Evolutionary conservation across 2,329 filamentous ascomycete species (phyloP), one percentile per base, ranked within the genome.

Genomic region (Fusarium abutilonis): DNA sequence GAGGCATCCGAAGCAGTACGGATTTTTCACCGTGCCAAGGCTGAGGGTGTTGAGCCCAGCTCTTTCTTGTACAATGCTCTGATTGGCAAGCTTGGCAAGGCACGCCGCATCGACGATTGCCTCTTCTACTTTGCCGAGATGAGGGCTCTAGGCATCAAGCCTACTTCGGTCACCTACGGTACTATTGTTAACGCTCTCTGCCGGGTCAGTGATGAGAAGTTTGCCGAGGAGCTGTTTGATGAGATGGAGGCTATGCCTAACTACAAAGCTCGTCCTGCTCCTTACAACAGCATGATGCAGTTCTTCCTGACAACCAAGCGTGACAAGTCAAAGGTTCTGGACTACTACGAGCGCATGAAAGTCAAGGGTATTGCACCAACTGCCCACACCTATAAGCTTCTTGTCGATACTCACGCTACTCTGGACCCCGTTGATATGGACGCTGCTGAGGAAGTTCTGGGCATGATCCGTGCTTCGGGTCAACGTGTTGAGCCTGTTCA

Each of bases 221-320:
- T 97, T 74, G 95, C 95, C 26, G 95, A 97, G 73, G 93, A 98
- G 77, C 87, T 98, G 70, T 99, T 99, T 73, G 93, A 98, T 73
- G 95, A 99, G 80, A 99, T 99, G 95, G 95, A 99, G 81, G 87
- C 89, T 42, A 97, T 96, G 89, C 90, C 93, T 54, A 99, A 99
- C 81, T 99, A 99, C 86, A 98, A 97, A 82, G 92, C 95, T 36
- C 90, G 95, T 9, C 93, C 95, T 23, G 95, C 95, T 21, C 95
- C 95, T 1, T 99, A 99, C 83, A 97, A 99, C 82, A 96, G 92
- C 78, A 91, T 99, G 88, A 99, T 99, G 87, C 95, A 99, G 75
- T 98, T 97, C 80, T 99, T 98, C 86, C 83, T 98, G 68, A 96
- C 92, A 54, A 98, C 94, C 52, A 98, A 98, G 86, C 92, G 93